Evolutionary conservation across 2,329 filamentous ascomycete species (phyloP).

Genomic region (Cladophialophora immunda): DNA sequence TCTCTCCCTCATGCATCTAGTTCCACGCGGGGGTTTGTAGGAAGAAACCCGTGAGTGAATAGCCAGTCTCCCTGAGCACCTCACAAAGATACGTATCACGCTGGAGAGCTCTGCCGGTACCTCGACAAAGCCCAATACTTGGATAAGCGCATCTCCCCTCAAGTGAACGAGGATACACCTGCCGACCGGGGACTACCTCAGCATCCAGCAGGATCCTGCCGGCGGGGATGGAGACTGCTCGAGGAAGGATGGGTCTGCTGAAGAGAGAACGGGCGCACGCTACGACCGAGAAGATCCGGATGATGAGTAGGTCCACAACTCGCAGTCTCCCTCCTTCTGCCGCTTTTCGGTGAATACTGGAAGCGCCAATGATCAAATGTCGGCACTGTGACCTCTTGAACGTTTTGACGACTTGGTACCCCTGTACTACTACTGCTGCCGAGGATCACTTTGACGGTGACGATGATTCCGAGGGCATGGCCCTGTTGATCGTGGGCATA

Average conservation of each 20-base stretch:
- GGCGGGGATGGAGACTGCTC: not conserved
- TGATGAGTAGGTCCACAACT: not conserved
- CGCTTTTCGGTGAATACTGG: not conserved
- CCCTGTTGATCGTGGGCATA: not conserved
- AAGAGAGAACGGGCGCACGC: not conserved
- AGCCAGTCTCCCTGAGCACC: not conserved
- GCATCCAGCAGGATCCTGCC: not conserved
- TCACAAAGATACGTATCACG: not conserved
- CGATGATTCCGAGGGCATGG: not conserved
- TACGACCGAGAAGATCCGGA: not conserved
- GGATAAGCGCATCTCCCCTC: not conserved
- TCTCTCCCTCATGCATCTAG: not conserved
- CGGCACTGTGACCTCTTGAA: not conserved
- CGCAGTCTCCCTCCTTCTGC: too few species aligned
- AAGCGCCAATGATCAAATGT: not conserved
- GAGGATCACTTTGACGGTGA: not conserved
- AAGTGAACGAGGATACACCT: not conserved
- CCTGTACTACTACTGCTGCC: not conserved
- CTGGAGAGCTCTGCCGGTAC: not conserved
- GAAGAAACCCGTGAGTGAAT: not conserved
- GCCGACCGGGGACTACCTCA: too few species aligned
- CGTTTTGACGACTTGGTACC: not conserved
- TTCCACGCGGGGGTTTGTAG: not conserved
- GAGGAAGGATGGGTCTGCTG: not conserved
- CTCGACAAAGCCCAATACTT: not conserved